phyloP scores from a whole-genome alignment of 75 land plant species.

The Azolla pinnata region DNA sequence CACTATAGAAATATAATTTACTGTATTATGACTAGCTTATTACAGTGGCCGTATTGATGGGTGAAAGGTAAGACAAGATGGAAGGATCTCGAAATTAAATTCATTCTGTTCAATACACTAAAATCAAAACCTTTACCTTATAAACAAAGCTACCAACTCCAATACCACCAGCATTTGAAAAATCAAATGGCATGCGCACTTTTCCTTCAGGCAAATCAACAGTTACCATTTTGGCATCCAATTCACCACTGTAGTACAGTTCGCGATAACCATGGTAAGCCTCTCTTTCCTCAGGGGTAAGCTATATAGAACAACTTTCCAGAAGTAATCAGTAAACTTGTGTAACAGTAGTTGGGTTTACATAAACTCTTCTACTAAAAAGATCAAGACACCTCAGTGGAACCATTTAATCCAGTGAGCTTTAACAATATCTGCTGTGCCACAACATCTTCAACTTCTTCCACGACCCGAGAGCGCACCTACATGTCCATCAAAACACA shows the following conservation, averaged over 20 bases:
- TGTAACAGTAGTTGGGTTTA: background rate
- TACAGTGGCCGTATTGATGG: no score
- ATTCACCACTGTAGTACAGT: constrained; percentile 24
- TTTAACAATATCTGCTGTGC: constrained; percentile 21
- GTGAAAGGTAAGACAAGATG: no score
- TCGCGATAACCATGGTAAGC: constrained; percentile 17
- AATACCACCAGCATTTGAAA: constrained; percentile 17
- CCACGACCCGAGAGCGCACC: constrained; percentile 20
- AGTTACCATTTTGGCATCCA: constrained; percentile 28
- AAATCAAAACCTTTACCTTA: no score
- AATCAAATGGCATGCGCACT: constrained; percentile 20
- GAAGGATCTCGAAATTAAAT: no score
- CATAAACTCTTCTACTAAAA: no score
- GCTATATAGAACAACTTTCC: background rate
- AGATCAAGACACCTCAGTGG: constrained; percentile 3
- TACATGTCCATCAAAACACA: background rate
- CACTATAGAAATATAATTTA: no score
- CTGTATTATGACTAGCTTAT: no score
- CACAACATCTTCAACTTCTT: constrained; percentile 25
- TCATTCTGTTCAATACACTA: no score
- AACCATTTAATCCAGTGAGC: constrained; percentile 14
- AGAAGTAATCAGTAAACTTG: background rate
- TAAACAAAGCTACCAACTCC: constrained; percentile 20
- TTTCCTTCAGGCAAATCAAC: constrained; percentile 29
- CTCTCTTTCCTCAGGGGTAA: constrained; percentile 10